These are phyloP conservation scores for Aschersonia sp. DNA, from an alignment of 2,329 filamentous ascomycete species.

Conservation along the genomic window DNA sequence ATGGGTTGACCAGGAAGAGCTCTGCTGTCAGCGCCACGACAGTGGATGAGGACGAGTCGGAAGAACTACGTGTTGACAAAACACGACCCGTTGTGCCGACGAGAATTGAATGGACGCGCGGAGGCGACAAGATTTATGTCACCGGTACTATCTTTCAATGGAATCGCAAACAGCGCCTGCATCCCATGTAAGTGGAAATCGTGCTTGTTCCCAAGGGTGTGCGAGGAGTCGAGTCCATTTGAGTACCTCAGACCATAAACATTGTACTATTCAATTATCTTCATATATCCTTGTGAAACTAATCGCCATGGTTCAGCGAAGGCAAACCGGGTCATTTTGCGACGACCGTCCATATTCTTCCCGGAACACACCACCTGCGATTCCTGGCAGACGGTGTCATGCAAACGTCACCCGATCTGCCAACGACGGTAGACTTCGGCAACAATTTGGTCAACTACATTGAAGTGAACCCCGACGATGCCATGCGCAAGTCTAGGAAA, in stretches of 20 bases:
- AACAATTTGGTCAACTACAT: slow-evolving; percentile 98
- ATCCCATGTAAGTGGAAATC: slow-evolving; percentile 63
- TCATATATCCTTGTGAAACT: not conserved
- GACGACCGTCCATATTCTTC: slow-evolving; percentile 68
- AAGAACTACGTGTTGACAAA: slow-evolving; percentile 64
- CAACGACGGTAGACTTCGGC: slow-evolving; percentile 93
- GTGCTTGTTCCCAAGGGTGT: not conserved
- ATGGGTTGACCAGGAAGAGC: slow-evolving; percentile 35
- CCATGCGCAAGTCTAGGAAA: slow-evolving; percentile 23
- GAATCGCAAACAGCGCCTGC: slow-evolving; percentile 84
- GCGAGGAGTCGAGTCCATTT: no score
- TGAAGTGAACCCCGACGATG: slow-evolving; percentile 71
- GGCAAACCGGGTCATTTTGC: slow-evolving; percentile 52
- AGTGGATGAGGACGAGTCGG: slow-evolving; percentile 63
- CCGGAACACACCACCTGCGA: slow-evolving; percentile 91
- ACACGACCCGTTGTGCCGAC: slow-evolving; percentile 71
- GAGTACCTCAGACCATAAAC: no score
- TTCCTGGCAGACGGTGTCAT: slow-evolving; percentile 93
- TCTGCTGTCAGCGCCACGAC: slow-evolving; percentile 48
- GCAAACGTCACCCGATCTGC: slow-evolving; percentile 73
- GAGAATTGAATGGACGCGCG: slow-evolving; percentile 68
- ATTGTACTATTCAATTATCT: not conserved
- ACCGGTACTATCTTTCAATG: slow-evolving; percentile 96
- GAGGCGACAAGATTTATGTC: slow-evolving; percentile 84
- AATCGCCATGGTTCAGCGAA: slow-evolving; percentile 21